phyloP scores from a whole-genome alignment of 2,329 filamentous ascomycete genomes.

The Ceratocystis smalleyi region DNA sequence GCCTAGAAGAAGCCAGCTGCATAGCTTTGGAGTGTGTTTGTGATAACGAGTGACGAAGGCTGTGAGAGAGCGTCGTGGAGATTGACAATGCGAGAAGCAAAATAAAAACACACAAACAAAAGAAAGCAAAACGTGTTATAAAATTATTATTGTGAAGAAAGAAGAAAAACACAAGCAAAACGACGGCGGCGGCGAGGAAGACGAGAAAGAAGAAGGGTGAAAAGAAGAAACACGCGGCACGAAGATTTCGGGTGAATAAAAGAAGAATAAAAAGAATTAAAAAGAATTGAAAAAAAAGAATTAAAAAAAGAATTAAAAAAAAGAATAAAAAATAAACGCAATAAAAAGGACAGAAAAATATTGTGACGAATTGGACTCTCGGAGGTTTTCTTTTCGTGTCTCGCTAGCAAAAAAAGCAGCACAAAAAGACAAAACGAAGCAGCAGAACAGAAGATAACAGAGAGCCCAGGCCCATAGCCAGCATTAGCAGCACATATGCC shows the following conservation, averaged over 20 bases:
- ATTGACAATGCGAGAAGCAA: not conserved
- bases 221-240: not conserved
- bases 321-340: not conserved
- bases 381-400: conserved; percentile 1
- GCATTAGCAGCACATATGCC: too few relatives aligned
- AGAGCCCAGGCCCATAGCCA: not conserved
- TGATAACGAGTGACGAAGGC: not conserved
- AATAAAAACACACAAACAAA: not conserved
- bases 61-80: not conserved
- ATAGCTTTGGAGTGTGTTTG: not conserved
- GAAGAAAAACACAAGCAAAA: not conserved
- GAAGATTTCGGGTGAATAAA: not conserved
- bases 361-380: not conserved
- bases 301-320: not conserved
- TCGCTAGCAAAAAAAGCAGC: not conserved
- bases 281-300: conserved; percentile 1
- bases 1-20: not conserved
- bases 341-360: conserved; percentile 2
- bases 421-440: not conserved
- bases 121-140: not conserved
- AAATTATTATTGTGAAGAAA: not conserved
- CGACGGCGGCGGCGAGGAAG: not conserved
- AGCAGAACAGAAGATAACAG: not conserved
- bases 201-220: not conserved
- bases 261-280: not conserved